phyloP scores from a whole-genome alignment of 176 grass and related monocot genomes.

The Musa acuminata region DNA sequence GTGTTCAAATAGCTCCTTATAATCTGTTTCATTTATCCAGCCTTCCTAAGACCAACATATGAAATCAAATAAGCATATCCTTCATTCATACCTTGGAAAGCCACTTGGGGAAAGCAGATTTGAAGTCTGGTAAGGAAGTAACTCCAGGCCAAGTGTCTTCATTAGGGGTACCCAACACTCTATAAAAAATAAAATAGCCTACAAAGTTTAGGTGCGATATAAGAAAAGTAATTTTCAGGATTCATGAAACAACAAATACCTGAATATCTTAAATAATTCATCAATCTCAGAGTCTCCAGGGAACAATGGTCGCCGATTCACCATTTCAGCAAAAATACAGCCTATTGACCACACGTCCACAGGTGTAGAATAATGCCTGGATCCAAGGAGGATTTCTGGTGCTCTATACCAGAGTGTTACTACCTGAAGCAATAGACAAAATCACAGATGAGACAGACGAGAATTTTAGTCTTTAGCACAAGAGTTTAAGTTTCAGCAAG shows the following conservation, averaged over 20 bases:
- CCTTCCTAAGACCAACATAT: background rate
- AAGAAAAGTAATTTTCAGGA: background rate
- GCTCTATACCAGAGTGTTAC: slow-evolving; percentile 93
- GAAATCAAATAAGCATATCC: background rate
- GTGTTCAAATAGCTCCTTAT: background rate
- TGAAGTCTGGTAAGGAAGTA: slow-evolving; percentile 78
- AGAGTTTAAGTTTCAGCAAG: background rate
- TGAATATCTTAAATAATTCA: slow-evolving; percentile 93
- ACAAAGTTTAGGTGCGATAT: slow-evolving; percentile 1
- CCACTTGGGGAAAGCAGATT: slow-evolving; percentile 81
- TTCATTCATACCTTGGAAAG: slow-evolving; percentile 32
- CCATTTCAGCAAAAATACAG: slow-evolving; percentile 98
- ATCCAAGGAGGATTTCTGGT: slow-evolving; percentile 88
- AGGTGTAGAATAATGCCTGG: slow-evolving; percentile 81
- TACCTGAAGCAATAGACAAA: slow-evolving; percentile 39
- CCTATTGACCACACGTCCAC: slow-evolving; percentile 93
- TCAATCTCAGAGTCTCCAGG: slow-evolving; percentile 95
- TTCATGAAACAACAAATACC: slow-evolving; percentile 28
- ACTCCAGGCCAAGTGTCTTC: slow-evolving; percentile 83
- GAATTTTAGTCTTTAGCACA: background rate
- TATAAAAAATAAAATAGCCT: slow-evolving; percentile 22
- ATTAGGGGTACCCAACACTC: slow-evolving; percentile 71
- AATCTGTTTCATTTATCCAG: background rate
- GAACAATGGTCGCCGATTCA: slow-evolving; percentile 67
- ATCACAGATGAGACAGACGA: background rate